phyloP scores from a whole-genome alignment of 768 basidiomycete genomes.

The Lactarius psammicola region DNA sequence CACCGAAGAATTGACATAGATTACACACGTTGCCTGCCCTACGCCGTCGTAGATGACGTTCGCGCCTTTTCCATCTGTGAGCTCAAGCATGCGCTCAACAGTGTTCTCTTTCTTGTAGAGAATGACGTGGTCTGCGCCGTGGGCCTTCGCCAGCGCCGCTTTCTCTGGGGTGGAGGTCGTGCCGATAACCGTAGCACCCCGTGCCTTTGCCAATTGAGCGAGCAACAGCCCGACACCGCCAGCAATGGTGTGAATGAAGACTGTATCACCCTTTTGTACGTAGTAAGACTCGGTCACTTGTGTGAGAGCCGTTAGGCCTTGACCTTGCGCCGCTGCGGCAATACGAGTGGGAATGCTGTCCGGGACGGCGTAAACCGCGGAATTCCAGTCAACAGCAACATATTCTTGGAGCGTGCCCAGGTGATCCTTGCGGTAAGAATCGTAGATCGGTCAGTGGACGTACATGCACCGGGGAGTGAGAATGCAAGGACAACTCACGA shows the following conservation, averaged over 20 bases:
- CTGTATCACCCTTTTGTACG: slow-evolving; percentile 73
- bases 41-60: slow-evolving; percentile 93
- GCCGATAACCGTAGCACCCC: slow-evolving; percentile 89
- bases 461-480: background rate
- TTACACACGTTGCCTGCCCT: slow-evolving; percentile 83
- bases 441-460: background rate
- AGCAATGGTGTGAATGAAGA: slow-evolving; percentile 88
- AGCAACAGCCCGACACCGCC: slow-evolving; percentile 80
- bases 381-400: slow-evolving; percentile 60
- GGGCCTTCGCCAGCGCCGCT: slow-evolving; percentile 68
- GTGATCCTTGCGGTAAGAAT: slow-evolving; percentile 39
- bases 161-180: slow-evolving; percentile 87
- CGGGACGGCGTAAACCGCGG: slow-evolving; percentile 60
- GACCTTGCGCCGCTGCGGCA: slow-evolving; percentile 68
- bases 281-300: slow-evolving; percentile 84
- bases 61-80: slow-evolving; percentile 79
- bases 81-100: slow-evolving; percentile 65
- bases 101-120: slow-evolving; percentile 75
- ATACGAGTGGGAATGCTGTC: slow-evolving; percentile 52
- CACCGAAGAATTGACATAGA: background rate
- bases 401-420: slow-evolving; percentile 68
- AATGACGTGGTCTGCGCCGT: slow-evolving; percentile 88
- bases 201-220: slow-evolving; percentile 63
- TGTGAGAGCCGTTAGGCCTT: slow-evolving; percentile 74
- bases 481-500: slow-evolving; percentile 55